Base-by-base conservation (phyloP, 1,284 basidiomycete species). In the Rhodotorula sp. region DNA sequence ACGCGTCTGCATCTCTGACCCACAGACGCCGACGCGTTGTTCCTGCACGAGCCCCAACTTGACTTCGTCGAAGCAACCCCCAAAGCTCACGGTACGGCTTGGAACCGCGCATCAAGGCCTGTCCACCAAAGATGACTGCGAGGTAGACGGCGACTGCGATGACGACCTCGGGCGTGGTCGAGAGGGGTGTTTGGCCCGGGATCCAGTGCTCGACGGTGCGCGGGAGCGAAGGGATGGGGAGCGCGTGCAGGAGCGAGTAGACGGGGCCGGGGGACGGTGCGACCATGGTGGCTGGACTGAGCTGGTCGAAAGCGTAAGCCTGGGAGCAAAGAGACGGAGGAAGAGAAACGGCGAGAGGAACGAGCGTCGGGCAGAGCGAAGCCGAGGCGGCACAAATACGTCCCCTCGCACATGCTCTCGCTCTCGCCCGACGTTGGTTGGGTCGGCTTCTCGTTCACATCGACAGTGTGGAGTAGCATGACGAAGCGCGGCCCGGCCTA, bases 101-200 rank as follows among this genome's bases (percentile, higher is more conserved):
- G 24, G 75, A 65, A 65, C 76, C 78, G 63, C 87, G 90, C 94
- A 97, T 97, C 77, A 91, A 81, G 76, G 87, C 87, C 78, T 89
- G 89, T 55, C 91, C 86, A 72, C 90, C 87, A 79, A 98, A 98
- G 81, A 99, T 89, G 83, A 90, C 83, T 79, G 86, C 87, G 75
- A 99, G 87, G 84, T 99, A 99, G 67, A 86, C 85, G 46, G 82
- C 84, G 72, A 98, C 85, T 29, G 89, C 84, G 27, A 85, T 82
- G 58, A 86, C 81, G 70, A 96, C 94, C 74, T 86, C 84, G 73
- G 87, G 85, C 66, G 86, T 82, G 17, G 91, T 95, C 63, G 91
- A 93, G 66, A 96, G 80, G 11, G 92, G 92, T 1, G 90, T 90
- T 77, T 85, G 81, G 32, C 89, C 90, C 52, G 83, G 83, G 67